A percentile compares a stretch with the other conserved stretches of the same genome.
phyloP scores from a whole-genome alignment of 441 rosid species.

The Gossypium aridum region DNA sequence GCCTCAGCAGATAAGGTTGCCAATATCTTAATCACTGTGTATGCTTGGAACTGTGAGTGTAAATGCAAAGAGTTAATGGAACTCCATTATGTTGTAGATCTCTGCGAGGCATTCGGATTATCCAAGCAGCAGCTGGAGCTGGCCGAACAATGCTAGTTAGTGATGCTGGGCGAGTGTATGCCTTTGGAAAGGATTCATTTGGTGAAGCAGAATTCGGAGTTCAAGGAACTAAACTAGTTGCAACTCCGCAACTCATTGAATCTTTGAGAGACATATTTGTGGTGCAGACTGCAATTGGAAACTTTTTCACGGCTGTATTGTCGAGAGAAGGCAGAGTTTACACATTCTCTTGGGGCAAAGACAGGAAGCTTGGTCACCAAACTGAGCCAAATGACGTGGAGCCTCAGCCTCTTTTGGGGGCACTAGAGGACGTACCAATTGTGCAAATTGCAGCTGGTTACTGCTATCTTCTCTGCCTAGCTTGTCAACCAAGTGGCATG shows the following conservation, averaged over 20 bases:
- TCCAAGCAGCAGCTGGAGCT: slow-evolving; percentile 92
- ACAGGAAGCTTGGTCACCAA: slow-evolving; percentile 76
- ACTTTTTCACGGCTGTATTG: slow-evolving; percentile 79
- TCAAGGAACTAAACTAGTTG: slow-evolving; percentile 47
- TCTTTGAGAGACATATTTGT: slow-evolving; percentile 77
- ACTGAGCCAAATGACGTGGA: slow-evolving; percentile 67
- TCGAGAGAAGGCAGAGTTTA: slow-evolving; percentile 95
- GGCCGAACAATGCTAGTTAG: slow-evolving; percentile 95
- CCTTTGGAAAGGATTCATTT: slow-evolving; percentile 78
- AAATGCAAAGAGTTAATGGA: slow-evolving; percentile 37
- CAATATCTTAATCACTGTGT: slow-evolving; percentile 28
- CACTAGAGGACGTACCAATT: slow-evolving; percentile 70
- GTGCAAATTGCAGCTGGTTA: slow-evolving; percentile 97
- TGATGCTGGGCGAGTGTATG: slow-evolving; percentile 73
- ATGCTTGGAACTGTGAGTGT: slow-evolving; percentile 19
- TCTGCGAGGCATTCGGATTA: slow-evolving; percentile 82
- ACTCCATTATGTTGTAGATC: slow-evolving; percentile 71
- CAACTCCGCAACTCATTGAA: slow-evolving; percentile 65
- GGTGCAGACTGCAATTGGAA: slow-evolving; percentile 95
- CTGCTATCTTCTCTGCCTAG: slow-evolving; percentile 93
- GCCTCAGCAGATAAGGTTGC: slow-evolving; percentile 79
- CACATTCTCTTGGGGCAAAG: slow-evolving; percentile 88
- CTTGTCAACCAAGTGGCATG: slow-evolving; percentile 97
- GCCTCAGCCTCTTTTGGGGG: slow-evolving; percentile 80
- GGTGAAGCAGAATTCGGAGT: slow-evolving; percentile 66